Conservation (phyloP, 2,329 filamentous ascomycete genomes). For the Blastomyces emzantsi region DNA sequence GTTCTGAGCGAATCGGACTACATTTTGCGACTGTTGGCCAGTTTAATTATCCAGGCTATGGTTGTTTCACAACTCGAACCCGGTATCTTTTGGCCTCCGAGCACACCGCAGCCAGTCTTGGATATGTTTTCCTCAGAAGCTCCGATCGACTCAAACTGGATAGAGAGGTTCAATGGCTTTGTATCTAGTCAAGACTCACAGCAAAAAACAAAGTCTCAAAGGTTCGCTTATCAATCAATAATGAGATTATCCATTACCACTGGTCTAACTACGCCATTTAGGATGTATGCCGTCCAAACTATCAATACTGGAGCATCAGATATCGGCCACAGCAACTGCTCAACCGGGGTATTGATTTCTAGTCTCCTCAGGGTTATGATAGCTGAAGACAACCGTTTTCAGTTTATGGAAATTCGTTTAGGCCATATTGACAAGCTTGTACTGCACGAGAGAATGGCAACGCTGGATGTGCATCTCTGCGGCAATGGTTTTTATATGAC, state of each 20-base stretch:
- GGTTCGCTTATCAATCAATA: neutral
- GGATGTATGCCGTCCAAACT: neutral
- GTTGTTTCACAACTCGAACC: conserved; percentile 5
- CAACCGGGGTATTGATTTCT: neutral
- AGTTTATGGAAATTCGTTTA: conserved; percentile 7
- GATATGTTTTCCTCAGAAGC: neutral
- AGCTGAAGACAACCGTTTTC: conserved; percentile 1
- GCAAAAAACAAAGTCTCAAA: neutral
- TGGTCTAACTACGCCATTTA: neutral
- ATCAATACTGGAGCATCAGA: neutral
- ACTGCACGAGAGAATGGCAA: neutral
- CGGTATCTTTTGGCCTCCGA: conserved; percentile 11
- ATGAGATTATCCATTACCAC: neutral
- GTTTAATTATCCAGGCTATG: conserved; percentile 17
- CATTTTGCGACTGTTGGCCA: conserved; percentile 18
- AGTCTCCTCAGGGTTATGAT: conserved; percentile 6
- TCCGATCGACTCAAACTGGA: neutral
- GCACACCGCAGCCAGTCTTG: neutral
- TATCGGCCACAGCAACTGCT: neutral
- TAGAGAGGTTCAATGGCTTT: neutral
- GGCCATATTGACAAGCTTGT: neutral
- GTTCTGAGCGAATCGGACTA: conserved; percentile 15
- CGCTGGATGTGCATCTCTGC: conserved; percentile 2
- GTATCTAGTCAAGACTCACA: neutral
- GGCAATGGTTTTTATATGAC: neutral